phyloP scores from a whole-genome alignment of 139 green algal species.

The Spirogloea muscicola region DNA sequence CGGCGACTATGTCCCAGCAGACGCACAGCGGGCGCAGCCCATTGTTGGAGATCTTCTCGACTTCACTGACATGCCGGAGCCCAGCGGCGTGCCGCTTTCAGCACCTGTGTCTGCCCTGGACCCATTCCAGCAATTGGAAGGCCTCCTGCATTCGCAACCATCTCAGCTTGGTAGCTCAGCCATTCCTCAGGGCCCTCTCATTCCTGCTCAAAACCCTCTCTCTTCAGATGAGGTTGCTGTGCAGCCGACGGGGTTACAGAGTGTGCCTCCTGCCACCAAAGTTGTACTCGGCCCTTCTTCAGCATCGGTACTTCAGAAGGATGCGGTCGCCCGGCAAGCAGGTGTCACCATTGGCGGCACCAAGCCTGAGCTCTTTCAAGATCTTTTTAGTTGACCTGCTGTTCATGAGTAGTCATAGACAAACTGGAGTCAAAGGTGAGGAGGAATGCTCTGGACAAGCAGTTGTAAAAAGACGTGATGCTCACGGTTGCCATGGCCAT shows the following conservation, averaged over 20 bases:
- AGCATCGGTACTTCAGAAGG: constrained; percentile 3
- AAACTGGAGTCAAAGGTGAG: too few relatives aligned
- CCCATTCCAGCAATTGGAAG: constrained; percentile 45
- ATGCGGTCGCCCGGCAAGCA: constrained; percentile 29
- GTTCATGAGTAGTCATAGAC: too few relatives aligned
- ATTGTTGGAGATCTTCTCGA: constrained; percentile 25
- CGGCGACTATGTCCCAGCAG: constrained; percentile 25
- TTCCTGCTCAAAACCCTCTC: constrained; percentile 3
- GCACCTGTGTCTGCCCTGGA: constrained; percentile 11
- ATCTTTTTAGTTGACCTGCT: constrained; percentile 37
- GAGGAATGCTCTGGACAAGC: too few relatives aligned
- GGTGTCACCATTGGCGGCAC: constrained; percentile 17
- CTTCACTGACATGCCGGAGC: constrained; percentile 17
- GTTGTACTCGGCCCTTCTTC: neutral
- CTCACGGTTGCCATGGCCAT: too few relatives aligned
- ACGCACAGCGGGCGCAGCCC: too few relatives aligned
- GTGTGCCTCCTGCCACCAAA: too few relatives aligned
- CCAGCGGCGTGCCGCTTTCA: neutral
- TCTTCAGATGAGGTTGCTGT: neutral
- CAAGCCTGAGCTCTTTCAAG: constrained; percentile 40
- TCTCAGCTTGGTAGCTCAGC: neutral
- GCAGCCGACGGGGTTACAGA: neutral
- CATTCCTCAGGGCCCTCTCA: neutral
- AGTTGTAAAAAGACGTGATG: too few relatives aligned
- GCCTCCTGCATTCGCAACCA: constrained; percentile 17